phyloP scores from a whole-genome alignment of 2,329 filamentous ascomycete species.

The Dactylonectria estremocensis region DNA sequence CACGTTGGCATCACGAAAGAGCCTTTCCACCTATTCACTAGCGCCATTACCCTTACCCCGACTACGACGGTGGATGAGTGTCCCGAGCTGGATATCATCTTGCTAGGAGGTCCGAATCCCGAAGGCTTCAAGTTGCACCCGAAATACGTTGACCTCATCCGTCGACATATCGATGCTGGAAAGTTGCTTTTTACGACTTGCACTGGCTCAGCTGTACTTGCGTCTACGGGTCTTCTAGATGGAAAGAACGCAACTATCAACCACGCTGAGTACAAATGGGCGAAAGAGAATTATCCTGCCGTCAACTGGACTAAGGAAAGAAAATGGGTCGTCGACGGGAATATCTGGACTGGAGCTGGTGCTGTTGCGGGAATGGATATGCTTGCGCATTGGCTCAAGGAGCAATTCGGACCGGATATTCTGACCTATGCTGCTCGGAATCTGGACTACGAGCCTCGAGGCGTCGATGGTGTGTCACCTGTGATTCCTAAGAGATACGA shows the following conservation, averaged over 20 bases:
- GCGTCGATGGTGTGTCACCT: neutral
- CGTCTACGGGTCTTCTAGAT: slow-evolving; percentile 57
- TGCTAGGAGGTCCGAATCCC: slow-evolving; percentile 54
- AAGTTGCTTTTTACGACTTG: slow-evolving; percentile 57
- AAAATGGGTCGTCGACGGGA: slow-evolving; percentile 62
- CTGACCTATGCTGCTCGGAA: neutral
- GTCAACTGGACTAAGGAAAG: slow-evolving; percentile 61
- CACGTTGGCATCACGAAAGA: too few relatives aligned
- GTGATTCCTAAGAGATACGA: neutral
- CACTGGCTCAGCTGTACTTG: slow-evolving; percentile 53
- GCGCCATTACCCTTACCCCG: too few relatives aligned
- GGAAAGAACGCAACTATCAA: slow-evolving; percentile 61
- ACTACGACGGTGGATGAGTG: slow-evolving; percentile 52
- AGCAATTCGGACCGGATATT: neutral
- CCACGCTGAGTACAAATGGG: slow-evolving; percentile 50
- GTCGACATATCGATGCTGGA: slow-evolving; percentile 52
- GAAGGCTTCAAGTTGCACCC: slow-evolving; percentile 49
- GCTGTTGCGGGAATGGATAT: slow-evolving; percentile 63
- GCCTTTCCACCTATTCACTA: too few relatives aligned
- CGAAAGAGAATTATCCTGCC: slow-evolving; percentile 53
- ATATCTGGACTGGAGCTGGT: slow-evolving; percentile 63
- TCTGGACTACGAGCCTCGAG: slow-evolving; percentile 1
- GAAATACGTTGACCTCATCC: slow-evolving; percentile 51
- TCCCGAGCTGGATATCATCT: slow-evolving; percentile 56
- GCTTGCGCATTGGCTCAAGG: slow-evolving; percentile 54